A percentile compares a stretch with the other conserved stretches of the same genome.
Evolutionary conservation across 345 rosid species (phyloP).

Genomic region (Tarenaya hassleriana): DNA sequence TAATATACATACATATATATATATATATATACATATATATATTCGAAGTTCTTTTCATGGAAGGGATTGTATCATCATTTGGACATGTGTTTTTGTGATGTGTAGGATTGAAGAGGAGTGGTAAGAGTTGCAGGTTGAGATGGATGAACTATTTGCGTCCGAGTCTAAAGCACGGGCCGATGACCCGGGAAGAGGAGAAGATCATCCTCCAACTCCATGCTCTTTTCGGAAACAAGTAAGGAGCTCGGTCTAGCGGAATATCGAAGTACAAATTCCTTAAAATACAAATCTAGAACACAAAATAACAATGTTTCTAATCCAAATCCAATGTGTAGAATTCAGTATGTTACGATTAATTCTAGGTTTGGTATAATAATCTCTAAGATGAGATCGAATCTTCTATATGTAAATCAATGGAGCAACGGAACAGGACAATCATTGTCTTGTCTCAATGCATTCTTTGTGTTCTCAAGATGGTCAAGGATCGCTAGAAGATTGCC

Average conservation of each 20-base stretch:
- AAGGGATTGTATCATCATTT: neutral
- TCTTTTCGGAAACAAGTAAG: constrained; percentile 73
- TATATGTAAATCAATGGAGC: too few species aligned
- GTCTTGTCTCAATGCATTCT: neutral
- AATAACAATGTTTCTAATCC: too few species aligned
- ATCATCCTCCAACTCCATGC: constrained; percentile 49
- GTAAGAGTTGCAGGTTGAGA: constrained; percentile 68
- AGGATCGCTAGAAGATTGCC: constrained; percentile 65
- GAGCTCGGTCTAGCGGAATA: too few species aligned
- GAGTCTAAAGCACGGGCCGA: constrained; percentile 46
- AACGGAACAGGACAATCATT: too few species aligned
- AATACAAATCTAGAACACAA: too few species aligned
- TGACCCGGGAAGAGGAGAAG: constrained; percentile 52
- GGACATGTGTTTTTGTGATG: neutral
- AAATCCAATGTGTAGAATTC: neutral
- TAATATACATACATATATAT: neutral
- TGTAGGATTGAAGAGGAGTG: constrained; percentile 60
- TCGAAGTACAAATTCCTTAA: too few species aligned
- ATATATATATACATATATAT: constrained; percentile 4
- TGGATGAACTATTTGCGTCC: constrained; percentile 74
- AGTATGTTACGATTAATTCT: too few species aligned
- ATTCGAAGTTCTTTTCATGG: neutral
- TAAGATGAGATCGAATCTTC: too few species aligned
- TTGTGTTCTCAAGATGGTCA: constrained; percentile 34
- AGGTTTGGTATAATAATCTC: too few species aligned